Evolutionary conservation across 768 basidiomycete species (phyloP).

Genomic region (Boletus insuetus): DNA sequence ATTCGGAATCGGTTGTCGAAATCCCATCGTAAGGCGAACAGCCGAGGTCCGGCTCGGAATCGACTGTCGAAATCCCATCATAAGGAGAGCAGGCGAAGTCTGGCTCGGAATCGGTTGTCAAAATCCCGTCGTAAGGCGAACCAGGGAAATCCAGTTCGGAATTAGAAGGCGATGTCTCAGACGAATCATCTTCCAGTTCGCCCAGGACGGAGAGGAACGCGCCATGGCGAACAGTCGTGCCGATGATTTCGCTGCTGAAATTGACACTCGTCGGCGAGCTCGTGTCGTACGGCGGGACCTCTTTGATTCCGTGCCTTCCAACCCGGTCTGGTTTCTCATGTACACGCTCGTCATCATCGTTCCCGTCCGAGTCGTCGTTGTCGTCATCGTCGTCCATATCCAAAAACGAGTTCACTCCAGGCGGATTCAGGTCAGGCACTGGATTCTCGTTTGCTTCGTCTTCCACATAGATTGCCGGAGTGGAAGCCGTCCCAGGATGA

Average conservation of each 20-base stretch:
- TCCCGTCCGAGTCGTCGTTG: neutral
- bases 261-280: neutral
- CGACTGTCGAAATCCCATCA: neutral
- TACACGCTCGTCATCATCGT: neutral
- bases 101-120: neutral
- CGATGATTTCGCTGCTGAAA: slow-evolving; percentile 16
- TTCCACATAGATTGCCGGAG: slow-evolving; percentile 21
- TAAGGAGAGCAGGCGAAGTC: neutral
- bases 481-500: slow-evolving; percentile 10
- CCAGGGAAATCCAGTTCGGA: neutral
- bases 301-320: neutral
- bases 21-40: neutral
- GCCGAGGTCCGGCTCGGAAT: neutral
- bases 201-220: slow-evolving; percentile 14
- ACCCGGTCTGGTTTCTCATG: neutral
- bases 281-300: slow-evolving; percentile 14
- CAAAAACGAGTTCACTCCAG: slow-evolving; percentile 15
- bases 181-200: neutral
- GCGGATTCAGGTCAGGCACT: neutral
- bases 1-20: neutral
- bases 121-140: neutral
- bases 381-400: slow-evolving; percentile 11
- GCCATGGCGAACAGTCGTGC: slow-evolving; percentile 4
- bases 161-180: neutral
- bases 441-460: slow-evolving; percentile 12